These are phyloP conservation scores for Rhodamnia rubescens DNA, from an alignment of 345 rosid genomes.

Conservation along the genomic window DNA sequence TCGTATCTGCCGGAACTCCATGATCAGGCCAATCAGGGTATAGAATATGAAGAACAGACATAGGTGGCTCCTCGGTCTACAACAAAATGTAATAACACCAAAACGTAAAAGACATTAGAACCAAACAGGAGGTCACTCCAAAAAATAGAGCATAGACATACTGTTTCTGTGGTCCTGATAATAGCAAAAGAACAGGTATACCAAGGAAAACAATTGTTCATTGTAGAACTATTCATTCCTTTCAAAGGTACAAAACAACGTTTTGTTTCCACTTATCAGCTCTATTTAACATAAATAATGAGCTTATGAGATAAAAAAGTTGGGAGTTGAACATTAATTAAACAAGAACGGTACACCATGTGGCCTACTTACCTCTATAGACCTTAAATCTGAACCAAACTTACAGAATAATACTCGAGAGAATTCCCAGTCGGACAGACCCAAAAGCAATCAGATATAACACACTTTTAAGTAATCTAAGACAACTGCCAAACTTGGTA, in stretches of 20 bases:
- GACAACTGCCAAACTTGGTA: neutral
- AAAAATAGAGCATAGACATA: neutral
- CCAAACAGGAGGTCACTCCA: neutral
- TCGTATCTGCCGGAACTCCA: slow-evolving; percentile 77
- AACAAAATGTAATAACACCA: neutral
- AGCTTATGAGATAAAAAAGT: neutral
- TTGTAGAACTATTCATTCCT: neutral
- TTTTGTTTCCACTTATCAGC: neutral
- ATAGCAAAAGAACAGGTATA: neutral
- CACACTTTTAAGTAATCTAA: neutral
- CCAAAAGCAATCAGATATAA: neutral
- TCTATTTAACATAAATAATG: neutral
- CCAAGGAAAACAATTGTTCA: neutral
- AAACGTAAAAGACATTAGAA: neutral
- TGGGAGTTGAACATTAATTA: neutral
- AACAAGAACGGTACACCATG: neutral
- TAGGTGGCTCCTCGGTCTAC: slow-evolving; percentile 55
- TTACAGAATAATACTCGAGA: neutral
- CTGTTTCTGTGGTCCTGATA: neutral
- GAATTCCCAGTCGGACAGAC: neutral
- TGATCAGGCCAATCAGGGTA: slow-evolving; percentile 99
- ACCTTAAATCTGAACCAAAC: neutral
- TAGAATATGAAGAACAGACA: slow-evolving; percentile 70
- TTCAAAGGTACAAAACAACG: neutral
- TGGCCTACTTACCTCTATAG: neutral